Conservation (phyloP, 2,329 filamentous ascomycete species). For the Polytolypa hystricis region DNA sequence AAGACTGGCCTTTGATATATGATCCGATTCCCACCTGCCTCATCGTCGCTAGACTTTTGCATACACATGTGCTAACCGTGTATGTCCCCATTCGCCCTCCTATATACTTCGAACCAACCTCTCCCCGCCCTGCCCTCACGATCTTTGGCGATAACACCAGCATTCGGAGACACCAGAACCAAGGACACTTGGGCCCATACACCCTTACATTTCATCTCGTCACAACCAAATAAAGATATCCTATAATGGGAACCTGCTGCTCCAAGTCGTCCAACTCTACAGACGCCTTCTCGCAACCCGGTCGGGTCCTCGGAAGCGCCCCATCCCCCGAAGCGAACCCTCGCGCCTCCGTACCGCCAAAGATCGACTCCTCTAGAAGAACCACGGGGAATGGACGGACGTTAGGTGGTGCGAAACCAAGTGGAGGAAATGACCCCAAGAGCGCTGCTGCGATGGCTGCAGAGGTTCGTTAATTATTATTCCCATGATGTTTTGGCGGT, state of each 20-base stretch:
- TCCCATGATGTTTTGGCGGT: not conserved
- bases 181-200: too few relatives aligned
- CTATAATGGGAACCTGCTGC: slow-evolving; percentile 77
- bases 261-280: slow-evolving; percentile 53
- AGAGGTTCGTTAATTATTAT: slow-evolving; percentile 50
- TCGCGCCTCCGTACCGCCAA: slow-evolving; percentile 36
- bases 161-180: too few relatives aligned
- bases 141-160: too few relatives aligned
- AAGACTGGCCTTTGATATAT: too few relatives aligned
- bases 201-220: not conserved
- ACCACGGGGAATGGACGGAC: slow-evolving; percentile 49
- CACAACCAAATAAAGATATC: slow-evolving; percentile 1
- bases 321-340: slow-evolving; percentile 35
- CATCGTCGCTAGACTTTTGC: too few relatives aligned
- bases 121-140: too few relatives aligned
- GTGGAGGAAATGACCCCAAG: slow-evolving; percentile 46
- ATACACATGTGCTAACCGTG: too few relatives aligned
- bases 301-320: slow-evolving; percentile 57
- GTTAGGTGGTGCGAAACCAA: slow-evolving; percentile 44
- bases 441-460: slow-evolving; percentile 69
- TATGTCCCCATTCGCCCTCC: too few relatives aligned
- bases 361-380: slow-evolving; percentile 28
- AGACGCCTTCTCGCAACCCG: slow-evolving; percentile 60
- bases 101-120: too few relatives aligned
- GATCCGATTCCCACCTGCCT: too few relatives aligned